Evolutionary conservation across 164 flowering plant species (phyloP).

Genomic region (Tetracentron sinense): DNA sequence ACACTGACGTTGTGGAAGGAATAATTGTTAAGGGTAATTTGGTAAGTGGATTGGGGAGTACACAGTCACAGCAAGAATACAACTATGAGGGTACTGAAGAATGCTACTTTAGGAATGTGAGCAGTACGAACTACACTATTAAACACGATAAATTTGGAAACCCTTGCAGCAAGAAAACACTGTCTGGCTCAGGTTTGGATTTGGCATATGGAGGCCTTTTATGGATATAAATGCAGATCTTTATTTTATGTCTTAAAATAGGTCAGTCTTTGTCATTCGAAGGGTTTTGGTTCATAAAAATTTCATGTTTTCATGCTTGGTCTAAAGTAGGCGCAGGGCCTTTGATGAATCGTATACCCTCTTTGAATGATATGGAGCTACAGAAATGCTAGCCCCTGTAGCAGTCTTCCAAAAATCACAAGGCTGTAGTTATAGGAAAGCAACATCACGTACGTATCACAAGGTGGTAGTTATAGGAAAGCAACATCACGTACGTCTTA

Average conservation of each 20-base stretch:
- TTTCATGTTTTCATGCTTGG: too few relatives aligned
- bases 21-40: conserved; percentile 55
- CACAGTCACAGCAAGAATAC: conserved; percentile 58
- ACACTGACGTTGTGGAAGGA: conserved; percentile 33
- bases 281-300: not conserved
- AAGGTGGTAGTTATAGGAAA: too few relatives aligned
- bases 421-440: too few relatives aligned
- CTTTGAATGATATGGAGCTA: too few relatives aligned
- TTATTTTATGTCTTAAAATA: not conserved
- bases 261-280: not conserved
- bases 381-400: too few relatives aligned
- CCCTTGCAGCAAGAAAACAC: conserved; percentile 25
- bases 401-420: too few relatives aligned
- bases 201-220: conserved; percentile 11
- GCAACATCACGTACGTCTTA: too few relatives aligned
- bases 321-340: too few relatives aligned
- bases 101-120: conserved; percentile 82
- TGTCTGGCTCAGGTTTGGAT: conserved; percentile 8
- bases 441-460: too few relatives aligned
- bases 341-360: too few relatives aligned
- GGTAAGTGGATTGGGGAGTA: conserved; percentile 66
- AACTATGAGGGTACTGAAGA: conserved; percentile 27
- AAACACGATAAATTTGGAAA: conserved; percentile 41
- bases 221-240: not conserved
- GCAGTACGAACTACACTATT: conserved; percentile 75